Base-by-base conservation (phyloP, 2,329 filamentous ascomycete species). In the Stromatinia cepivora region DNA sequence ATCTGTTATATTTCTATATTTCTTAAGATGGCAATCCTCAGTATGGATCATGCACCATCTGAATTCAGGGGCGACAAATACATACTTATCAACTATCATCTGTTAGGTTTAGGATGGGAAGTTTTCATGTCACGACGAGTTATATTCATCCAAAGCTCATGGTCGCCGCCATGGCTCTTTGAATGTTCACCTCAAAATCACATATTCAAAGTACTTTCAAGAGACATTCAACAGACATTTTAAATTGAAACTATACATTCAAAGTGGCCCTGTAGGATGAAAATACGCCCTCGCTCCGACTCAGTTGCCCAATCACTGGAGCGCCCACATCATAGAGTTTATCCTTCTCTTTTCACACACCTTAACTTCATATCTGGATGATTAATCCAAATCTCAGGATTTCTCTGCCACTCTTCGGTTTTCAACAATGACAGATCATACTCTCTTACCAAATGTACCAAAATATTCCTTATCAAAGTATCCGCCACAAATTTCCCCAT, bases 401-500 rank as follows among this genome's bases (percentile, higher is more conserved):
- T 66, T 20, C 59, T 56, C 22, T 66, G 50, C 67, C 67, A 69
- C 25, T 65, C 59, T 52, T 65, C 58, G 13, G 52, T 54, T 46
- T 50, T 39, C 34, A 46, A 48, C 10, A 54, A 54, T 20, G 50
- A 34, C 9, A 45, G 52, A 13, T 53, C 48, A 59, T 63, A 69
- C 17, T 65, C 56, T 54, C 63, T 58, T 25, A 70, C 28, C 25
- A 69, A 20, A 62, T 71, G 61, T 45, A 62, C 70, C 22, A 71
- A 58, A 7, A 71, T 31, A 6, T 67, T 52, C 9, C 76, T 69
- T 58, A 81, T 75, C 1, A 81, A 75, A 36, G 78, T n/a, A 64
- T 83, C 81, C 4, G 78, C 80, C 1, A 81, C 72, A 70, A 80
- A 78, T 71, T 80, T 81, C 0, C 82, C 82, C 73, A 84, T 70